These are phyloP conservation scores for Penicillium longicatenatum DNA, from an alignment of 495 filamentous ascomycete genomes.

Conservation along the genomic window DNA sequence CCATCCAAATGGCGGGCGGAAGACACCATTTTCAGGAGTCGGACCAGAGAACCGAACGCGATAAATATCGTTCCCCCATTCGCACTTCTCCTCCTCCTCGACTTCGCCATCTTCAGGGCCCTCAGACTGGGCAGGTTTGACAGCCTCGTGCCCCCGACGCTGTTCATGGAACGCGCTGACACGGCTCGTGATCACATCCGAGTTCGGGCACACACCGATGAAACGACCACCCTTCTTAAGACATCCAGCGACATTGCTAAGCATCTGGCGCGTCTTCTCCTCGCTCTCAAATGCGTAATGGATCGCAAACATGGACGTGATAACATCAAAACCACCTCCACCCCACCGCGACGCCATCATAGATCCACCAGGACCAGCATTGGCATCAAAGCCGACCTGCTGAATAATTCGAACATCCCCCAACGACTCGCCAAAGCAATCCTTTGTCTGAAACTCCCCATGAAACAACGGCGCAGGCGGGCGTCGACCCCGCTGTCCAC, in stretches of 20 bases:
- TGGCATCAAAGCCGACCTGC: constrained; percentile 79
- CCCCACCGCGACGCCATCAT: constrained; percentile 60
- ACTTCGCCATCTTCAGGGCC: constrained; percentile 52
- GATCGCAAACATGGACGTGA: constrained; percentile 99
- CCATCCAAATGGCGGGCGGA: constrained; percentile 95
- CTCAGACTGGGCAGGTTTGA: constrained; percentile 31
- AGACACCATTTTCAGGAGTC: constrained; percentile 73
- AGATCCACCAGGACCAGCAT: constrained; percentile 59
- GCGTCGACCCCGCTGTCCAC: constrained; percentile 55
- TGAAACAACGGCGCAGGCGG: constrained; percentile 68
- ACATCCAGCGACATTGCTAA: constrained; percentile 84
- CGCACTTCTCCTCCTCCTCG: constrained; percentile 52
- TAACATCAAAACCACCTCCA: constrained; percentile 83
- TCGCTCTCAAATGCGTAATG: constrained; percentile 97
- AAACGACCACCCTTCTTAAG: constrained; percentile 94
- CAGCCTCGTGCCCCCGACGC: constrained; percentile 47
- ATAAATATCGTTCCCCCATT: constrained; percentile 95
- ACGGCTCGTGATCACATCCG: constrained; percentile 73
- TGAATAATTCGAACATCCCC: constrained; percentile 74
- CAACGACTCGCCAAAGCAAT: constrained; percentile 83
- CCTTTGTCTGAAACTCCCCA: constrained; percentile 81
- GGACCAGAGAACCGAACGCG: constrained; percentile 80
- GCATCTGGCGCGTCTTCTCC: constrained; percentile 84
- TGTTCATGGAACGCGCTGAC: constrained; percentile 67
- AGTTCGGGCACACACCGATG: constrained; percentile 90